A percentile compares a stretch with the other conserved stretches of the same genome.
phyloP scores from a whole-genome alignment of 345 rosid species.

The Gossypium turneri region DNA sequence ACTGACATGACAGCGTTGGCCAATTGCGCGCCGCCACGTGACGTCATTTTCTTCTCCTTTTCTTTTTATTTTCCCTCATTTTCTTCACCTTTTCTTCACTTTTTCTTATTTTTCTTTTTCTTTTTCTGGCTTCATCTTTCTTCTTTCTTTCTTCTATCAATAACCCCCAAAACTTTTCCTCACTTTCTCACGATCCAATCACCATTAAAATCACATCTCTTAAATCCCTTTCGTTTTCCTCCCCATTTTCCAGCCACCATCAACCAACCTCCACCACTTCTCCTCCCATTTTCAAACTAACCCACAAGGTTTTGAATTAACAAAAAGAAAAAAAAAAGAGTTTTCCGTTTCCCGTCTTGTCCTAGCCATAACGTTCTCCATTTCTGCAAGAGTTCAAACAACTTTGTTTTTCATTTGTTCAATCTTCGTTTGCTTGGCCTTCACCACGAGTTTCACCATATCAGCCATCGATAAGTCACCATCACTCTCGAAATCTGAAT shows the following conservation, averaged over 20 bases:
- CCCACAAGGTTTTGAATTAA: too few relatives aligned
- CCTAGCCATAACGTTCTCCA: slow-evolving; percentile 83
- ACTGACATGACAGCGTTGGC: fast-evolving
- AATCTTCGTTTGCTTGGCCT: slow-evolving; percentile 53
- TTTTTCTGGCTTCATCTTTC: too few relatives aligned
- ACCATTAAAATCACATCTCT: too few relatives aligned
- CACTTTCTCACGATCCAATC: too few relatives aligned
- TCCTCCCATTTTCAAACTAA: too few relatives aligned
- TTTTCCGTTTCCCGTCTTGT: slow-evolving; percentile 92
- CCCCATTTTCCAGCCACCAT: too few relatives aligned
- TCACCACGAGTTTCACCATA: slow-evolving; percentile 68
- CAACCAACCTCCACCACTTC: too few relatives aligned
- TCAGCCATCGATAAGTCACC: slow-evolving; percentile 60
- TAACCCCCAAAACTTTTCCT: fast-evolving
- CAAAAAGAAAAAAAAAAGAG: slow-evolving; percentile 12
- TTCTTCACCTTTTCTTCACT: too few relatives aligned
- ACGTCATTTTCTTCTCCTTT: fast-evolving
- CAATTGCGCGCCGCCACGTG: fast-evolving
- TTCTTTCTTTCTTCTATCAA: too few relatives aligned
- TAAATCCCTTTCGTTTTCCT: too few relatives aligned
- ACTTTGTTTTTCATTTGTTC: slow-evolving; percentile 72
- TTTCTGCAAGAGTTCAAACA: slow-evolving; percentile 70
- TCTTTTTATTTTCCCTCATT: too few relatives aligned
- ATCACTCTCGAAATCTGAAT: slow-evolving; percentile 61
- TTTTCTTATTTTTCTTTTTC: slow-evolving; percentile 31